These are phyloP conservation scores for Beauveria sp. DNA, from an alignment of 2,329 filamentous ascomycete genomes.

Conservation along the genomic window DNA sequence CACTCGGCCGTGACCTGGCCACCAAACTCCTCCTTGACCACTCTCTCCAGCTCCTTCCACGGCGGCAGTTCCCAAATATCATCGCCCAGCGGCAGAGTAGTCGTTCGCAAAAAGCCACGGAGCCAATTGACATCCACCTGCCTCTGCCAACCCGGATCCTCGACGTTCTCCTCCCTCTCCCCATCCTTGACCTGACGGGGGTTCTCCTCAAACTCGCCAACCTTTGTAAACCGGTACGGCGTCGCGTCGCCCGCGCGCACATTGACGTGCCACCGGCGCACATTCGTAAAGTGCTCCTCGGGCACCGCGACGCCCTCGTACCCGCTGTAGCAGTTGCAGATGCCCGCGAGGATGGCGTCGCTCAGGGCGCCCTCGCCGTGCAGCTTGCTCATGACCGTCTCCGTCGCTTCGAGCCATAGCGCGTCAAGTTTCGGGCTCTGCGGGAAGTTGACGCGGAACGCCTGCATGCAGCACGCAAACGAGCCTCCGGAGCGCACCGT, in stretches of 20 bases:
- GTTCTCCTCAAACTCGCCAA: slow-evolving; percentile 1
- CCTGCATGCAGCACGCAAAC: slow-evolving; percentile 9
- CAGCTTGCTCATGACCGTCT: neutral
- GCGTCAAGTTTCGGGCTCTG: neutral
- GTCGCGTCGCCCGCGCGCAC: neutral
- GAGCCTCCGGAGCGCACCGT: slow-evolving; percentile 1
- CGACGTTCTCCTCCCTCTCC: neutral
- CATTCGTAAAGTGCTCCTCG: neutral
- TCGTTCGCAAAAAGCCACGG: slow-evolving; percentile 2
- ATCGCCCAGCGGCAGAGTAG: slow-evolving; percentile 1
- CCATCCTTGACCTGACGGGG: neutral
- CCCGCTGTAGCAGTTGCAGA: neutral
- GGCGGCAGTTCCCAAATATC: neutral
- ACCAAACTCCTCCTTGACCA: slow-evolving; percentile 4
- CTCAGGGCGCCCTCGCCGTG: neutral
- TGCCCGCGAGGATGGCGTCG: slow-evolving; percentile 1
- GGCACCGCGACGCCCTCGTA: slow-evolving; percentile 10
- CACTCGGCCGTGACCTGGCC: slow-evolving; percentile 7
- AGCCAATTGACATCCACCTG: slow-evolving; percentile 5
- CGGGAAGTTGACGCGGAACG: slow-evolving; percentile 8
- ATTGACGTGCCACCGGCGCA: slow-evolving; percentile 1
- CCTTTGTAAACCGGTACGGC: slow-evolving; percentile 1
- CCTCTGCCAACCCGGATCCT: neutral
- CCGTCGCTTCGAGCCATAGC: slow-evolving; percentile 6
- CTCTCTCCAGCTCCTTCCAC: slow-evolving; percentile 3